Percentiles rank a stretch among this genome's conserved stretches.
Evolutionary conservation across 768 basidiomycete genomes (phyloP).

Genomic region (Calocybe gangraenosa): DNA sequence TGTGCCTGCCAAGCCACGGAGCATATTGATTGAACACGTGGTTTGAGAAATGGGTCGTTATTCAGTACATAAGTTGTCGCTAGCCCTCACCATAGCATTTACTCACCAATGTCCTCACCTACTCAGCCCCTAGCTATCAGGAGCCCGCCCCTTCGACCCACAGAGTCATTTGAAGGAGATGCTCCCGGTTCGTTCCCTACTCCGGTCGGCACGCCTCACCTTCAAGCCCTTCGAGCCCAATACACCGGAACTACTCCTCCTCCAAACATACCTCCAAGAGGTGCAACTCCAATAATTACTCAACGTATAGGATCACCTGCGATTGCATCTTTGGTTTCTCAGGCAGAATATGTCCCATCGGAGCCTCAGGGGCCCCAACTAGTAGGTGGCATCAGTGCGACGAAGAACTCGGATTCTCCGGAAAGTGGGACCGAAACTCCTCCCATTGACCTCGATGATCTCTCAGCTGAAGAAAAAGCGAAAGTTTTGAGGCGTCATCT

Average conservation of each 20-base stretch:
- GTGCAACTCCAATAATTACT: slow-evolving; percentile 16
- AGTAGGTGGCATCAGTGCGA: slow-evolving; percentile 35
- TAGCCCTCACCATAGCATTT: too few relatives aligned
- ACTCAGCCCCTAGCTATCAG: slow-evolving; percentile 53
- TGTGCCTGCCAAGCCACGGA: too few relatives aligned
- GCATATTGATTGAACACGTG: too few relatives aligned
- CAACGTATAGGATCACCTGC: slow-evolving; percentile 14
- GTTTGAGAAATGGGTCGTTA: too few relatives aligned
- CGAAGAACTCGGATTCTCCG: slow-evolving; percentile 20
- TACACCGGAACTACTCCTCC: slow-evolving; percentile 56
- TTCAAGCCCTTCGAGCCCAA: slow-evolving; percentile 60
- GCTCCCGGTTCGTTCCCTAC: slow-evolving; percentile 28
- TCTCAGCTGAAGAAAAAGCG: slow-evolving; percentile 82
- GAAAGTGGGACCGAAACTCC: slow-evolving; percentile 25
- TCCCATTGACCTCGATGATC: slow-evolving; percentile 46
- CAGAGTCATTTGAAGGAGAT: slow-evolving; percentile 14
- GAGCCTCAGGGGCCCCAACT: slow-evolving; percentile 13
- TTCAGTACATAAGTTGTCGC: too few relatives aligned
- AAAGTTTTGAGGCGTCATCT: slow-evolving; percentile 78
- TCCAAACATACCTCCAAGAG: slow-evolving; percentile 51
- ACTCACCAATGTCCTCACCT: slow-evolving; percentile 43
- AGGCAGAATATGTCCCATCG: slow-evolving; percentile 11
- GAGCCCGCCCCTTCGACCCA: slow-evolving; percentile 19
- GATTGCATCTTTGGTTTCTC: slow-evolving; percentile 1
- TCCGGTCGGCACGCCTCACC: slow-evolving; percentile 57